phyloP scores from a whole-genome alignment of 306 rosid genomes.

The Vigna hirtella region DNA sequence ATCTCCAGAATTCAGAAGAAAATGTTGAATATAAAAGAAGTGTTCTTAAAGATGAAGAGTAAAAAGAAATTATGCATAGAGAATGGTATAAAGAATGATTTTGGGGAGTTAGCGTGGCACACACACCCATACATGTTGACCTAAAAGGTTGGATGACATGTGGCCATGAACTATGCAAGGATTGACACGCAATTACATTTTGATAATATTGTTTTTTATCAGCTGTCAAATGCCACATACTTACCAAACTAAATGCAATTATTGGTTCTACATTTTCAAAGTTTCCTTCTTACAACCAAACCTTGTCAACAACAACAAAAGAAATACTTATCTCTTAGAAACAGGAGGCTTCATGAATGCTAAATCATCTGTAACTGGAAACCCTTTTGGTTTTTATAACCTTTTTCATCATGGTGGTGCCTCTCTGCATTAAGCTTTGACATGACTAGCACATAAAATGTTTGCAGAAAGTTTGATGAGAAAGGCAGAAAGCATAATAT shows the following conservation, averaged over 20 bases:
- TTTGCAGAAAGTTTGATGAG: slow-evolving; percentile 3
- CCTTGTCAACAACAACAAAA: not conserved
- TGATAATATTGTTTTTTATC: slow-evolving; percentile 2
- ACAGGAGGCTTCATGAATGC: not conserved
- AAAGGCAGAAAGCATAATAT: not conserved
- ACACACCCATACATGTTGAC: slow-evolving; percentile 10
- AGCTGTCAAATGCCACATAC: not conserved
- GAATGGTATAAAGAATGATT: not conserved
- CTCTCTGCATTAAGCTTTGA: not conserved
- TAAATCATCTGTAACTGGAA: not conserved
- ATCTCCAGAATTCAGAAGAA: too few relatives aligned
- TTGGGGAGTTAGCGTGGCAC: slow-evolving; percentile 3
- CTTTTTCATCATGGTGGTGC: not conserved
- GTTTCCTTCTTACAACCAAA: not conserved
- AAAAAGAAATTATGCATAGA: too few relatives aligned
- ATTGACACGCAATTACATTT: slow-evolving; percentile 8
- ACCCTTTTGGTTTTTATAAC: not conserved
- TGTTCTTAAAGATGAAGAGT: too few relatives aligned
- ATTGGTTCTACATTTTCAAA: slow-evolving; percentile 12
- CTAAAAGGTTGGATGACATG: slow-evolving; percentile 26
- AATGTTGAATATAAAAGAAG: too few relatives aligned
- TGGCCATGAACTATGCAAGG: not conserved
- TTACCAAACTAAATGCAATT: not conserved
- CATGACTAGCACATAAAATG: slow-evolving; percentile 28
- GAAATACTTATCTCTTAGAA: too few relatives aligned